Evolutionary conservation across 2,329 filamentous ascomycete species (phyloP), one percentile per base, ranked within the genome.

Genomic region (Hypoxylon sp.): DNA sequence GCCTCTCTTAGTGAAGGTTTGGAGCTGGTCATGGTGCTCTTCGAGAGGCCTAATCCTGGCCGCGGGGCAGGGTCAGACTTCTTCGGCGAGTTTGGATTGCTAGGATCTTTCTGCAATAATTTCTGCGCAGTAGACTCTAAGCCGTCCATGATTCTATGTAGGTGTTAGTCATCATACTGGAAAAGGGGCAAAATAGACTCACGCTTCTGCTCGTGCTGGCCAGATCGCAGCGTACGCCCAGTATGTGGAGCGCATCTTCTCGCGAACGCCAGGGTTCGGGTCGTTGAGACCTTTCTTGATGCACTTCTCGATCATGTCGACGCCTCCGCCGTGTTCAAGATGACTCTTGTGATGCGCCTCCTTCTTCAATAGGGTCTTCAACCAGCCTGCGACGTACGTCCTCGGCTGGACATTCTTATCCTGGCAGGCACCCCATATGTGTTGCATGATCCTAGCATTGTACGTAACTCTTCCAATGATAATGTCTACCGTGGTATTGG

Each of bases 371-470:
- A 98, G 78, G 0, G 91, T 96, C 78, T 90, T 92, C 28, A 98
- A 80, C 96, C 96, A 99, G 6, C 86, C 89, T 1, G 91, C 84
- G 1, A 90, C 91, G 77, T 90, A 97, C 1, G 87, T 87, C 65
- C 96, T 89, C 14, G 94, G 91, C 74, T 96, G 91, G 2, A 94
- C 90, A 74, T 97, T 98, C 82, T 97, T 98, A 81, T 99, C 95
- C 76, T 96, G 91, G 67, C 87, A 91, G 22, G 95, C 94, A 56
- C 82, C 81, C 82, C 89, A 92, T 49, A 98, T 83, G 73, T 98
- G 95, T 77, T 97, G 92, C 83, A 97, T 86, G 67, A 97, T 84
- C 26, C 93, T 90, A 64, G 84, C 82, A 66, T 86, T 94, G 79
- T 95, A 98, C 0, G 93, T 90, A 28, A 91, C 91, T 71, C 91